These are phyloP conservation scores for Stereocaulon alpinum DNA, from an alignment of 495 filamentous ascomycete genomes.

Conservation along the genomic window DNA sequence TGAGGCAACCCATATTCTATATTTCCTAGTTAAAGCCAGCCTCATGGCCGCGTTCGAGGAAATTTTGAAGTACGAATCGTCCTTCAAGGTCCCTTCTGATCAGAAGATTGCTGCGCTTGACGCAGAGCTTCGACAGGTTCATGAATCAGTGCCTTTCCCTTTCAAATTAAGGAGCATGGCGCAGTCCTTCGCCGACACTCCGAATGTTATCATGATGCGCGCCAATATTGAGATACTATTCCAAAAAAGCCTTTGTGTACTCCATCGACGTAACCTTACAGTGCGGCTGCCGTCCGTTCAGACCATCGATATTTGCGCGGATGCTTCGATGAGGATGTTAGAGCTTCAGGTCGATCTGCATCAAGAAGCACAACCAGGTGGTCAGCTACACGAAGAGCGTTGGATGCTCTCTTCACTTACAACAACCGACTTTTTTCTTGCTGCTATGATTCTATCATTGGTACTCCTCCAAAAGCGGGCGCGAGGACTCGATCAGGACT, in stretches of 20 bases:
- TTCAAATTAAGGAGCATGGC: slow-evolving; percentile 9
- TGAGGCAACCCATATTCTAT: slow-evolving; percentile 40
- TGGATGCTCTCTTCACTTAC: slow-evolving; percentile 40
- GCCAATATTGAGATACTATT: slow-evolving; percentile 22
- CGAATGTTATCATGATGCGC: slow-evolving; percentile 20
- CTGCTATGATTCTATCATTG: slow-evolving; percentile 34
- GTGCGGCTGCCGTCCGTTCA: slow-evolving; percentile 25
- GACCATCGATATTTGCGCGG: slow-evolving; percentile 30
- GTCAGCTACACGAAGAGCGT: slow-evolving; percentile 33
- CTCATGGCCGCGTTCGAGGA: slow-evolving; percentile 32
- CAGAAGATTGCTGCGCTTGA: slow-evolving; percentile 28
- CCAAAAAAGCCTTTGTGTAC: slow-evolving; percentile 32
- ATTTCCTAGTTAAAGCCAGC: slow-evolving; percentile 36
- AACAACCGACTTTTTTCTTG: slow-evolving; percentile 40
- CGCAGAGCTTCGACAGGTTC: slow-evolving; percentile 26
- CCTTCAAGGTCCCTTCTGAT: slow-evolving; percentile 24
- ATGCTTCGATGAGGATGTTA: slow-evolving; percentile 35
- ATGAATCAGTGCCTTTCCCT: slow-evolving; percentile 13
- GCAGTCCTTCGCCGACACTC: slow-evolving; percentile 21
- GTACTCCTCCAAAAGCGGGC: no score
- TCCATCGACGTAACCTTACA: slow-evolving; percentile 35
- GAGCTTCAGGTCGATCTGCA: slow-evolving; percentile 29
- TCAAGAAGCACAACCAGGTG: slow-evolving; percentile 29
- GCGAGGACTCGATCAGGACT: no score
- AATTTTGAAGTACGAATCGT: slow-evolving; percentile 29